Evolutionary conservation across 2,329 filamentous ascomycete species (phyloP).

Genomic region (Thermomyces lanuginosus): DNA sequence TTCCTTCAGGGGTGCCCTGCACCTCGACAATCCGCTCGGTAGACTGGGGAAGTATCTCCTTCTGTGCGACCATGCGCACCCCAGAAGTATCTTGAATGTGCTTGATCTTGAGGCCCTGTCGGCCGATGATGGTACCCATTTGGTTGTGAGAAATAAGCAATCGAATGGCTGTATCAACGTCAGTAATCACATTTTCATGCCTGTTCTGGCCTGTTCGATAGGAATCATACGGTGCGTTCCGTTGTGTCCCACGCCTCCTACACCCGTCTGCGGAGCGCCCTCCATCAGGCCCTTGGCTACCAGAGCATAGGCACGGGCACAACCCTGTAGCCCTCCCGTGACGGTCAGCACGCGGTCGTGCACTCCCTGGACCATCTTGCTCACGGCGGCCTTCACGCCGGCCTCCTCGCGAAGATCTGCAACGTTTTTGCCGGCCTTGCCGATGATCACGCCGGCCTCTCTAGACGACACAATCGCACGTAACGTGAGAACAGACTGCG

Average conservation of each 20-base stretch:
- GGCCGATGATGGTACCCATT: conserved; percentile 98
- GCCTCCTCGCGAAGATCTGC: conserved; percentile 94
- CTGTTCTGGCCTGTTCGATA: no score
- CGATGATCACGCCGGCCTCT: conserved; percentile 97
- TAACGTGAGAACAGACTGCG: conserved; percentile 76
- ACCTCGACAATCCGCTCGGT: conserved; percentile 97
- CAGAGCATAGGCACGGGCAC: conserved; percentile 81
- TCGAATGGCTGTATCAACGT: conserved; percentile 57
- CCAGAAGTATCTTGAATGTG: conserved; percentile 94
- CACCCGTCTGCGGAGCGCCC: conserved; percentile 84
- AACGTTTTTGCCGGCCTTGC: conserved; percentile 96
- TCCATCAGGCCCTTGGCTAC: conserved; percentile 85
- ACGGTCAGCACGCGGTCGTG: conserved; percentile 95
- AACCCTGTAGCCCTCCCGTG: conserved; percentile 72
- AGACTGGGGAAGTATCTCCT: conserved; percentile 98
- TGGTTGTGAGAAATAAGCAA: conserved; percentile 98
- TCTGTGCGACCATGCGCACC: conserved; percentile 97
- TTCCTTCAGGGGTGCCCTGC: conserved; percentile 83
- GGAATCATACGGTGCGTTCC: conserved; percentile 76
- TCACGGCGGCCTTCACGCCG: conserved; percentile 92
- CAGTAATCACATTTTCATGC: no score
- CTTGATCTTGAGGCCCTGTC: conserved; percentile 96
- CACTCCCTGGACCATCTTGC: conserved; percentile 95
- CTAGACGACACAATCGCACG: conserved; percentile 97
- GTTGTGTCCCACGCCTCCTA: conserved; percentile 77